Evolutionary conservation across 2,329 filamentous ascomycete genomes (phyloP), one percentile per base, ranked within the genome.

Genomic region (Ophiocordyceps unilateralis): DNA sequence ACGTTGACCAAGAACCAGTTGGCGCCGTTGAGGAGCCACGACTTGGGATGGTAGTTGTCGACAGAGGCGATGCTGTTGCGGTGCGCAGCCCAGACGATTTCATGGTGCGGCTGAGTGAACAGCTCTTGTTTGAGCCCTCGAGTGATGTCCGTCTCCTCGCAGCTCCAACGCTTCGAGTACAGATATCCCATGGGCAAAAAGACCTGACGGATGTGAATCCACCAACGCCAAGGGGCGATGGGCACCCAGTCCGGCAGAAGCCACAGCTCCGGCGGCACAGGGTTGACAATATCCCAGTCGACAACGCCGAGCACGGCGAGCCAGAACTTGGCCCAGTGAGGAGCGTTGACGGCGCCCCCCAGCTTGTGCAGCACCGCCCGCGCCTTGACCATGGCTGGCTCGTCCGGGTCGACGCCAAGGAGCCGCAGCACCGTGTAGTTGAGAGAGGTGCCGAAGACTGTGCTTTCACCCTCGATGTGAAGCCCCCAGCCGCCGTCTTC

Each of bases 241-340:
- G 88, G 88, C 3, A 86, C 72, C 86, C 86, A 94, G 58, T 94
- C 84, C 0, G 88, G 88, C 4, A 95, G 65, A 36, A 94, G 69
- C 91, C 91, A 98, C 39, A 96, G 60, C 64, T 98, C 91, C 0
- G 91, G 84, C 1, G 91, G 91, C 2, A 91, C 78, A 1, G 91
- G 91, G 53, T 96, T 98, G 51, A 96, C 88, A 46, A 91, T 78
- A 44, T 93, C 86, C 87, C 89, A 98, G 23, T 81, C 67, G 56
- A 78, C 78, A 4, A 96, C 74, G 15, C 87, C 87, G 47, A 98
- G 63, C 3, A 93, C 71, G 34, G 81, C 81, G 40, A 98, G 71
- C 87, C 88, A 95, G 60, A 93, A 93, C 57, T 98, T 98, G n/a
- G 77, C 77, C 91, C 91, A 98, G 57, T 96, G 91, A 20, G 91